These are phyloP conservation scores for Diaporthe helianthi DNA, from an alignment of 2,329 filamentous ascomycete genomes.

Conservation along the genomic window DNA sequence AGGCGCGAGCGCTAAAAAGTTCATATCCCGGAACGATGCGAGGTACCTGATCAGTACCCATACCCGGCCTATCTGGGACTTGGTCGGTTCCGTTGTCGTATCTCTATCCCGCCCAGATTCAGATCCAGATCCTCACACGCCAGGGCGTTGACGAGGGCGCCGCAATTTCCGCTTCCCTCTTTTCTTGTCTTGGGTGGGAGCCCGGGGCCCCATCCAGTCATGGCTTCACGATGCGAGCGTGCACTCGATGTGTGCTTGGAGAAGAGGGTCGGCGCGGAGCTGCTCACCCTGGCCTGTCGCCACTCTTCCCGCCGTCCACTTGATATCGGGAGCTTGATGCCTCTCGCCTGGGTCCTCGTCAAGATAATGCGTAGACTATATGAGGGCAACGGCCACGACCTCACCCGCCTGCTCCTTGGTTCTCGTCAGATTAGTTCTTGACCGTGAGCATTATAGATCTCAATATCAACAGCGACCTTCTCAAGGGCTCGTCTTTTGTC, in stretches of 20 bases:
- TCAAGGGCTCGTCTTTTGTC: neutral
- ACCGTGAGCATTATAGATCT: neutral
- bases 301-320: slow-evolving; percentile 19
- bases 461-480: neutral
- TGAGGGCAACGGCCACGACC: slow-evolving; percentile 4
- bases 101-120: slow-evolving; percentile 21
- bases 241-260: neutral
- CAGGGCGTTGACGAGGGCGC: slow-evolving; percentile 22
- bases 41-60: slow-evolving; percentile 25
- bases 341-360: slow-evolving; percentile 20
- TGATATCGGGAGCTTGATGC: slow-evolving; percentile 22
- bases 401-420: neutral
- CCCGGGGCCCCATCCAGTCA: slow-evolving; percentile 18
- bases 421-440: neutral
- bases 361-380: slow-evolving; percentile 16
- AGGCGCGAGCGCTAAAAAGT: slow-evolving; percentile 20
- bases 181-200: slow-evolving; percentile 18
- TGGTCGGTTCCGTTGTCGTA: slow-evolving; percentile 20
- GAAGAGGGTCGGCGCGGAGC: slow-evolving; percentile 26
- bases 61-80: slow-evolving; percentile 14
- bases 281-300: slow-evolving; percentile 20
- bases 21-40: slow-evolving; percentile 12
- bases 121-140: slow-evolving; percentile 13
- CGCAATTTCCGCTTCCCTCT: slow-evolving; percentile 21
- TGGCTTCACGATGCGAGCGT: slow-evolving; percentile 21